Evolutionary conservation across 352 stramenopile species (phyloP), one percentile per base, ranked within the genome.

Genomic region (Phytophthora agathidicida): DNA sequence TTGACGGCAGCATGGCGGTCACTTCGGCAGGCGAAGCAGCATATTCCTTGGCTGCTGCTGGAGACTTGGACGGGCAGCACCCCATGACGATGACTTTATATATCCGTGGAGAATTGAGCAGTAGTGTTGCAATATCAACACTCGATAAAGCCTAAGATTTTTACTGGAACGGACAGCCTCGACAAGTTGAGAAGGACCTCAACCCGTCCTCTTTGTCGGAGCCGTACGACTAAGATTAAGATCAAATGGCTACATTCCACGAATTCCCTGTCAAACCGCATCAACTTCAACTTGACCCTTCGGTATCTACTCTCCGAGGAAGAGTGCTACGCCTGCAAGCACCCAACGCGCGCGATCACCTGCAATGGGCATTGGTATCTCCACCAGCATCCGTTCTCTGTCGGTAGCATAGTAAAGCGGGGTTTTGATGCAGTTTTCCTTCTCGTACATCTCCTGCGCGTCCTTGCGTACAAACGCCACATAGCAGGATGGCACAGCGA

Each of bases 401-500:
- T 71, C 89, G 7, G 83, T 88, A 7, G 72, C 41, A 50, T 94
- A 94, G 66, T 96, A 96, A 6, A 96, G 57, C 35, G 87, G 87
- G 5, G 87, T 85, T 28, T 87, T 80, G 56, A 96, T 80, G 44
- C 69, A 89, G 44, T 52, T 77, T 30, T 93, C 83, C 42, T 89
- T 90, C 19, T 79, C 58, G 68, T 92, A 91, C 44, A 87, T 73
- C 52, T 94, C 86, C 19, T 79, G 65, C n/a, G 78, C 82, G 62
- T 93, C 75, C 30, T 91, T 75, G 35, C 82, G 80, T 31, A 80
- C 83, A 57, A 90, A 96, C 14, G 88, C 87, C 33, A 98, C 68
- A 38, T 77, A 91, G 58, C 90, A 95, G 14, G 85, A 73, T 10
- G 91, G 89, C 28, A 93, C 84, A 1, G 73, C 36, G 10, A 91